phyloP scores from a whole-genome alignment of 495 filamentous ascomycete species.

The Astrothelium subdiscretum region DNA sequence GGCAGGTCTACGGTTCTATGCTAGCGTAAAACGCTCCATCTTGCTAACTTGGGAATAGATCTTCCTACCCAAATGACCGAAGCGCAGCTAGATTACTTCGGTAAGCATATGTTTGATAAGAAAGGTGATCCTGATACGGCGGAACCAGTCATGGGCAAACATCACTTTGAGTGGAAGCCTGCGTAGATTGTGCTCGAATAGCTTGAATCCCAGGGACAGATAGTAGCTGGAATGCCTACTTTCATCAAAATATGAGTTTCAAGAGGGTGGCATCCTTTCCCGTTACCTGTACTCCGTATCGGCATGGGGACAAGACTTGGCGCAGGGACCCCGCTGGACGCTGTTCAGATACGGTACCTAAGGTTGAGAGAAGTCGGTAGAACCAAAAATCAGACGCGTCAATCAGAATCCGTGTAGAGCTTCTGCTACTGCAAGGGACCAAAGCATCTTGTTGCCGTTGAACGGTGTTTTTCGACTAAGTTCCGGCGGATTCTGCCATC shows the following conservation, averaged over 20 bases:
- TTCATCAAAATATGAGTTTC: neutral
- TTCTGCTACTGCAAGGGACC: too few relatives aligned
- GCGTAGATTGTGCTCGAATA: slow-evolving; percentile 16
- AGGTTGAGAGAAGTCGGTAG: too few relatives aligned
- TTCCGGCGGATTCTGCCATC: too few relatives aligned
- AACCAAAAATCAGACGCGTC: too few relatives aligned
- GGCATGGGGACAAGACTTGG: too few relatives aligned
- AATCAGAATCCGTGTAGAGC: too few relatives aligned
- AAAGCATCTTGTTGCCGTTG: too few relatives aligned
- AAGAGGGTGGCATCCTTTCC: too few relatives aligned
- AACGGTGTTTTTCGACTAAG: too few relatives aligned
- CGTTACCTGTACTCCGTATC: too few relatives aligned
- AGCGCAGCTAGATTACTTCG: slow-evolving; percentile 66
- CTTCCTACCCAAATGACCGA: slow-evolving; percentile 58
- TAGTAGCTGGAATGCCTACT: neutral
- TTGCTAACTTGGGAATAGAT: slow-evolving; percentile 14
- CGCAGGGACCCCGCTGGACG: too few relatives aligned
- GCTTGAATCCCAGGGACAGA: neutral
- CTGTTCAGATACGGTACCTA: too few relatives aligned
- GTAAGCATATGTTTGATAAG: slow-evolving; percentile 54
- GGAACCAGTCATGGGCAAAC: slow-evolving; percentile 38
- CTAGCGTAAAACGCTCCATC: neutral
- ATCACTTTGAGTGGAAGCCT: slow-evolving; percentile 49
- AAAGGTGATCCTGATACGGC: slow-evolving; percentile 35
- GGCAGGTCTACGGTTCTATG: neutral